phyloP scores from a whole-genome alignment of 345 rosid genomes.

The Raphanus raphanistrum region DNA sequence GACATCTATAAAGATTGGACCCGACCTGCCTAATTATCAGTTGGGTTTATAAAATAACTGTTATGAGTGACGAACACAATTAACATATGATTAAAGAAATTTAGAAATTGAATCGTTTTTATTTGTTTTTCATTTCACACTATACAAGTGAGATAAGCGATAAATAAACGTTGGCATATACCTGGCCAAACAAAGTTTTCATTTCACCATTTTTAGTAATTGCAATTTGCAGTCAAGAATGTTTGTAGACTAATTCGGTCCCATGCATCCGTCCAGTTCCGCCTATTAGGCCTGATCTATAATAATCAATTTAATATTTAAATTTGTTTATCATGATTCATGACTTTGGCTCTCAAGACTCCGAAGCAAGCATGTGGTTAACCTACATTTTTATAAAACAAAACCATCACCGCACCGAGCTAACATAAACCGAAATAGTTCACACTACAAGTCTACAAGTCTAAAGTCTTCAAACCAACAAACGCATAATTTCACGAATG shows the following conservation, averaged over 20 bases:
- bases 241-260: not conserved
- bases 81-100: not conserved
- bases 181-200: not conserved
- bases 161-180: not conserved
- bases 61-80: not conserved
- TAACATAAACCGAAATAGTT: not conserved
- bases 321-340: not conserved
- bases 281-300: not conserved
- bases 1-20: conserved; percentile 13
- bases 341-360: not conserved
- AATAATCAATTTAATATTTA: not conserved
- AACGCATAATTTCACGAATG: not conserved
- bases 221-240: not conserved
- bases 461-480: not conserved
- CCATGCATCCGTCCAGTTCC: not conserved
- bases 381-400: not conserved
- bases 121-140: not conserved
- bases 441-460: too few species aligned
- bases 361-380: not conserved
- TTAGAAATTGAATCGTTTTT: not conserved
- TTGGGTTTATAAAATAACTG: not conserved
- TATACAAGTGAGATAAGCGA: not conserved
- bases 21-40: conserved; percentile 10
- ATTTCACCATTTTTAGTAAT: not conserved
- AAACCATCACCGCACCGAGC: not conserved